These are phyloP conservation scores for Iris pallida DNA, from an alignment of 116 monocot species.

Conservation along the genomic window DNA sequence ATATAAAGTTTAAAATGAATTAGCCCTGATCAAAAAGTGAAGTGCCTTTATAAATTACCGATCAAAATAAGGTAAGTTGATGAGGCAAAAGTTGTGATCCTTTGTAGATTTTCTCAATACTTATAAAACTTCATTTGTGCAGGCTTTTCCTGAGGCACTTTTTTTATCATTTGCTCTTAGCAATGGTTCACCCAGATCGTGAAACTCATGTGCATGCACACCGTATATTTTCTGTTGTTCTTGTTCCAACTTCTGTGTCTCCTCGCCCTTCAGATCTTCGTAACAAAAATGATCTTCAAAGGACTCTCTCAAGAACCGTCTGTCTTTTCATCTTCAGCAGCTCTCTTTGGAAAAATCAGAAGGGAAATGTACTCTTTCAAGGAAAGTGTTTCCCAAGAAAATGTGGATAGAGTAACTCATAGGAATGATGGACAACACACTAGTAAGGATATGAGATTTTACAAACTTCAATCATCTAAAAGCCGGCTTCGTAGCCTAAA, in stretches of 20 bases:
- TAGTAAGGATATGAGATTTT: constrained; percentile 24
- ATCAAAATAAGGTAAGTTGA: constrained; percentile 67
- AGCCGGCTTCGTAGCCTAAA: constrained; percentile 38
- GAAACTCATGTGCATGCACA: constrained; percentile 67
- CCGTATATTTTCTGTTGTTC: too few species aligned
- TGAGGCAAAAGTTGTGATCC: background rate
- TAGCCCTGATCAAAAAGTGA: too few species aligned
- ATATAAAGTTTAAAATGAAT: too few species aligned
- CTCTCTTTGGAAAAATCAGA: constrained; percentile 76
- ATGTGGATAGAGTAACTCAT: constrained; percentile 19
- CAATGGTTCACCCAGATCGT: constrained; percentile 82
- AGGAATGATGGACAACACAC: constrained; percentile 24
- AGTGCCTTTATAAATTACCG: too few species aligned
- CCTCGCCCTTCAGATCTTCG: constrained; percentile 24
- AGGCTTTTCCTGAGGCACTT: constrained; percentile 89
- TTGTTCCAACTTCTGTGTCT: constrained; percentile 76
- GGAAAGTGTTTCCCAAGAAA: constrained; percentile 25
- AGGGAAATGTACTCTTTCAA: constrained; percentile 42
- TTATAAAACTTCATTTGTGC: too few species aligned
- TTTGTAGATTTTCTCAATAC: background rate
- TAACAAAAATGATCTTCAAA: constrained; percentile 39
- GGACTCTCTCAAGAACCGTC: constrained; percentile 86
- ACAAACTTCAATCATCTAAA: constrained; percentile 38
- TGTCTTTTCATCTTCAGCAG: constrained; percentile 94
- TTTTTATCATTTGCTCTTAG: constrained; percentile 75